phyloP scores from a whole-genome alignment of 495 filamentous ascomycete genomes.

The Xeromyces bisporus region DNA sequence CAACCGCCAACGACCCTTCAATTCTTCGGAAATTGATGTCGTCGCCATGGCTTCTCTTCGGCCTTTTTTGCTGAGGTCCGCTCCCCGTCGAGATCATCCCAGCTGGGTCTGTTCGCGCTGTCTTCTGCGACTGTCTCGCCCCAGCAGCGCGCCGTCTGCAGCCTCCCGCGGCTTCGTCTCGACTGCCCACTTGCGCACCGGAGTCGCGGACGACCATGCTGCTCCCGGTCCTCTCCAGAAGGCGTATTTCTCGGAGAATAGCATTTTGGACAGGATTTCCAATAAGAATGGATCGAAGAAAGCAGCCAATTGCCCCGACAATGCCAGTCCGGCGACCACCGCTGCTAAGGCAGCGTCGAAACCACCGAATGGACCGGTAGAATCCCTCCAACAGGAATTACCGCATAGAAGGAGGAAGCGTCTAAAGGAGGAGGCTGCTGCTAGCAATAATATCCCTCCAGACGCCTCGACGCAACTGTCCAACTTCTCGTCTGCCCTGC shows the following conservation, averaged over 20 bases:
- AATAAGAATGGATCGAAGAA: slow-evolving; percentile 13
- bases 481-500: slow-evolving; percentile 46
- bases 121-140: slow-evolving; percentile 10
- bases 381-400: slow-evolving; percentile 17
- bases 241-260: slow-evolving; percentile 28
- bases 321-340: not conserved
- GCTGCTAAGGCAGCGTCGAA: not conserved
- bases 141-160: slow-evolving; percentile 6
- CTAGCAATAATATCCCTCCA: slow-evolving; percentile 39
- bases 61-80: slow-evolving; percentile 21
- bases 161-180: slow-evolving; percentile 19
- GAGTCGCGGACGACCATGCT: slow-evolving; percentile 13
- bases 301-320: slow-evolving; percentile 3
- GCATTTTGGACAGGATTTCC: slow-evolving; percentile 6
- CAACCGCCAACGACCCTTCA: not conserved
- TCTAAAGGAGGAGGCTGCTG: slow-evolving; percentile 23
- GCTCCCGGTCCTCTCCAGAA: slow-evolving; percentile 15
- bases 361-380: not conserved
- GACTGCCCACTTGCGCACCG: slow-evolving; percentile 16
- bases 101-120: slow-evolving; percentile 17
- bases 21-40: slow-evolving; percentile 4
- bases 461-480: slow-evolving; percentile 77
- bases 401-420: slow-evolving; percentile 36
- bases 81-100: slow-evolving; percentile 16
- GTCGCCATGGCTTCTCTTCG: slow-evolving; percentile 29